Percentiles rank a stretch among this genome's conserved stretches.
These are phyloP conservation scores for Magnusiomyces paraingens DNA, from an alignment of 1,139 yeast genomes.

Conservation along the genomic window DNA sequence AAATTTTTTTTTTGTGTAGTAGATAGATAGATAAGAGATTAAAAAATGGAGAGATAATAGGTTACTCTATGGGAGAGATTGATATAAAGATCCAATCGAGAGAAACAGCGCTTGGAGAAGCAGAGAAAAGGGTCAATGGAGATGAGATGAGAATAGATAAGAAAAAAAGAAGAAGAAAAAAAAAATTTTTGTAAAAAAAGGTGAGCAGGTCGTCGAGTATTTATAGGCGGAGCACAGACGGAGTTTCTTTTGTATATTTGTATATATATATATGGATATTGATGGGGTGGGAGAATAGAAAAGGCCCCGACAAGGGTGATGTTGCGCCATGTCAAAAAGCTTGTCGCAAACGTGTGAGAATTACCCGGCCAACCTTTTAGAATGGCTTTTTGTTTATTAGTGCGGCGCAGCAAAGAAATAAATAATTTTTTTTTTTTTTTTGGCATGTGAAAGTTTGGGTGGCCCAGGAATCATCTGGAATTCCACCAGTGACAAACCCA, in stretches of 20 bases:
- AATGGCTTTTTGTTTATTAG: too few species aligned
- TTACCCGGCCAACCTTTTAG: too few species aligned
- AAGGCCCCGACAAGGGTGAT: too few species aligned
- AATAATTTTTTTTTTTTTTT: too few species aligned
- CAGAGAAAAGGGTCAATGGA: slow-evolving; percentile 2
- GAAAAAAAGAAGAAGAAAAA: slow-evolving; percentile 1
- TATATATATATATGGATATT: too few species aligned
- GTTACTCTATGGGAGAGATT: background rate
- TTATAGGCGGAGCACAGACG: background rate
- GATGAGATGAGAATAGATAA: background rate
- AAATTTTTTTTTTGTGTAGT: slow-evolving; percentile 1
- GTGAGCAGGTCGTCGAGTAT: background rate
- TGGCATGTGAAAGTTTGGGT: too few species aligned
- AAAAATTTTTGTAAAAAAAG: background rate
- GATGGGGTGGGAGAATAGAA: too few species aligned
- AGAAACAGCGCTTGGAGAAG: slow-evolving; percentile 12
- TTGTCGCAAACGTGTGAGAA: too few species aligned
- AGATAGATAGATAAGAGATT: slow-evolving; percentile 2
- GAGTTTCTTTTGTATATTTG: background rate
- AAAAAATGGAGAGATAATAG: background rate
- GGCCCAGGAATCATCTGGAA: too few species aligned
- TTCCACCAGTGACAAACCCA: too few species aligned
- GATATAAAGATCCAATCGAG: slow-evolving; percentile 6
- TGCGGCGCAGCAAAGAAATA: too few species aligned
- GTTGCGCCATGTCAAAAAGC: too few species aligned